phyloP scores from a whole-genome alignment of 2,329 filamentous ascomycete genomes.

The Raffaelea arxii region DNA sequence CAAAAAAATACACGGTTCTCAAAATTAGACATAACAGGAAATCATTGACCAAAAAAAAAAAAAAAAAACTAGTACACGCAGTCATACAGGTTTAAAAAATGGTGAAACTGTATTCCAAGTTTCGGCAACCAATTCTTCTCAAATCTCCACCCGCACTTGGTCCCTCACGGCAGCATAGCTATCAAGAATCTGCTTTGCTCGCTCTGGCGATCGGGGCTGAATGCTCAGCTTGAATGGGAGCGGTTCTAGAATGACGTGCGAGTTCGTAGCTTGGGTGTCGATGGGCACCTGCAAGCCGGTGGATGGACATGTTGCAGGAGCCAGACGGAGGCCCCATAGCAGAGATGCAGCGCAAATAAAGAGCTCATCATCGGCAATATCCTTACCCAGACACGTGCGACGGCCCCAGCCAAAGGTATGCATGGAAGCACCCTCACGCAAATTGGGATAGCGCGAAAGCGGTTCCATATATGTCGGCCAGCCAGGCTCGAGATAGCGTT shows the following conservation, averaged over 20 bases:
- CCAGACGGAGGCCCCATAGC: slow-evolving; percentile 40
- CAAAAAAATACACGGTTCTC: too few relatives aligned
- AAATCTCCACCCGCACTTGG: slow-evolving; percentile 18
- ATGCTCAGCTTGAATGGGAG: slow-evolving; percentile 35
- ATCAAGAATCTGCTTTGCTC: slow-evolving; percentile 26
- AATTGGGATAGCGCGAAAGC: slow-evolving; percentile 51
- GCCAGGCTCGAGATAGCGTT: slow-evolving; percentile 51
- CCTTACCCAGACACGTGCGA: slow-evolving; percentile 51
- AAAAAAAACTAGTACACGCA: too few relatives aligned
- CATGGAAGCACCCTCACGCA: slow-evolving; percentile 48
- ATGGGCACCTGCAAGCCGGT: slow-evolving; percentile 33
- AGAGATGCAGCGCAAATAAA: slow-evolving; percentile 37
- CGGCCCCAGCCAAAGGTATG: slow-evolving; percentile 57
- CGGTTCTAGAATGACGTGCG: slow-evolving; percentile 43
- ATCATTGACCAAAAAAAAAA: too few relatives aligned
- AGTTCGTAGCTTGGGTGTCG: slow-evolving; percentile 39
- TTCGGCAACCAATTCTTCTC: too few relatives aligned
- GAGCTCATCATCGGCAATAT: slow-evolving; percentile 51
- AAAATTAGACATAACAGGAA: too few relatives aligned
- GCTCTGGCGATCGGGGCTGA: slow-evolving; percentile 28
- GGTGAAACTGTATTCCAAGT: too few relatives aligned
- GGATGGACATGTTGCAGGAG: slow-evolving; percentile 26
- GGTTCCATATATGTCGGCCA: slow-evolving; percentile 59
- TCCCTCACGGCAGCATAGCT: slow-evolving; percentile 24
- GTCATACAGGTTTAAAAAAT: too few relatives aligned